phyloP scores from a whole-genome alignment of 2,329 filamentous ascomycete species.

The Fusarium tupiense region DNA sequence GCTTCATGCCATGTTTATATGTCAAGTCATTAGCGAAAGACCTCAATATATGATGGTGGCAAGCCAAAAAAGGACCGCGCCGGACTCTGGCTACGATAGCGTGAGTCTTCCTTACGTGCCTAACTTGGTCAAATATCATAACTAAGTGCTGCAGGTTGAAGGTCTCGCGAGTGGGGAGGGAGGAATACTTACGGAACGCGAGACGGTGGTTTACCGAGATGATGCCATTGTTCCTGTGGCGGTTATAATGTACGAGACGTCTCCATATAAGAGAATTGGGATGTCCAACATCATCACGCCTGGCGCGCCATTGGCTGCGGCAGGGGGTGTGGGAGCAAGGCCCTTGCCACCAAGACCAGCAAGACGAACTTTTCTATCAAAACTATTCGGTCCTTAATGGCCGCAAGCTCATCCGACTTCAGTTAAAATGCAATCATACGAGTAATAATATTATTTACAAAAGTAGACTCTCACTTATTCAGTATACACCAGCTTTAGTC shows the following conservation, averaged over 20 bases:
- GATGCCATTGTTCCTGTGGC: conserved; percentile 16
- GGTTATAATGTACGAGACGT: background rate
- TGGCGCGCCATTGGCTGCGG: no score
- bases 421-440: fast-evolving
- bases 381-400: no score
- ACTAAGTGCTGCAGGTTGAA: background rate
- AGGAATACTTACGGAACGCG: background rate
- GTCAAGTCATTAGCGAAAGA: background rate
- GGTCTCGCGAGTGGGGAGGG: background rate
- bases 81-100: background rate
- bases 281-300: no score
- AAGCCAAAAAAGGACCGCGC: background rate
- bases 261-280: background rate
- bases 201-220: conserved; percentile 16
- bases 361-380: no score
- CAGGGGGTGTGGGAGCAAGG: no score
- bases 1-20: background rate
- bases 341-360: no score
- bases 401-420: background rate
- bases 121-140: background rate
- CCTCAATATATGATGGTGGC: background rate
- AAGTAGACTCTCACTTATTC: fast-evolving
- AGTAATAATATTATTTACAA: fast-evolving
- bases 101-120: background rate
- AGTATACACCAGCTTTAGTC: background rate